Evolutionary conservation across 345 rosid species (phyloP).

Genomic region (Cardamine resedifolia): DNA sequence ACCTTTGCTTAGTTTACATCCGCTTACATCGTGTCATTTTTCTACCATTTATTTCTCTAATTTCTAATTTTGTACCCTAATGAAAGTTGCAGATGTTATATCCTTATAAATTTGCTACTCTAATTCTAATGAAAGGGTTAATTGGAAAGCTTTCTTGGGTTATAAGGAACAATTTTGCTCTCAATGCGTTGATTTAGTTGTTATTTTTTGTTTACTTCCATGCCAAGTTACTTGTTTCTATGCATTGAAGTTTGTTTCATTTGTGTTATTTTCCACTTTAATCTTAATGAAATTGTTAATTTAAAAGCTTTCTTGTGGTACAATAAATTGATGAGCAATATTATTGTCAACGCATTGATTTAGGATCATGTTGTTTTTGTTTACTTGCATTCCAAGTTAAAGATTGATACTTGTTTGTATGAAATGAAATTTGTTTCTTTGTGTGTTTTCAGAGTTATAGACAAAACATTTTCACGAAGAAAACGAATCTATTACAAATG

Average conservation of each 20-base stretch:
- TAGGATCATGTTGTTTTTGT: neutral
- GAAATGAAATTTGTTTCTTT: neutral
- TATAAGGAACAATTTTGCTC: no score
- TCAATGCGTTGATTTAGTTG: no score
- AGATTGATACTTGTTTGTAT: neutral
- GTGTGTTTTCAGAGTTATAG: neutral
- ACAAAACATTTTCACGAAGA: neutral
- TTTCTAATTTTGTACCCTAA: neutral
- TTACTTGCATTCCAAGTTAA: constrained; percentile 4
- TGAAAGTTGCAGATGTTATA: neutral
- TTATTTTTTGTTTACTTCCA: no score
- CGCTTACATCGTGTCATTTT: neutral
- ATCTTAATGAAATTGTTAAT: neutral
- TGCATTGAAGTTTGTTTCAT: no score
- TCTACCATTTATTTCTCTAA: neutral
- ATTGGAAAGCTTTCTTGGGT: neutral
- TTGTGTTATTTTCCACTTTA: neutral
- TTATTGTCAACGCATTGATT: neutral
- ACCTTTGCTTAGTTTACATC: constrained; percentile 16
- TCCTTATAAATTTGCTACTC: neutral
- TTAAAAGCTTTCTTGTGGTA: neutral
- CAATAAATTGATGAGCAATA: neutral
- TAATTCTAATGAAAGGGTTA: neutral
- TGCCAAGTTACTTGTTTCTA: no score
- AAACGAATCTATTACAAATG: constrained; percentile 31